Percentiles rank a stretch among this genome's conserved stretches.
Evolutionary conservation across 139 green algal species (phyloP).

Genomic region (Monoraphidium neglectum): DNA sequence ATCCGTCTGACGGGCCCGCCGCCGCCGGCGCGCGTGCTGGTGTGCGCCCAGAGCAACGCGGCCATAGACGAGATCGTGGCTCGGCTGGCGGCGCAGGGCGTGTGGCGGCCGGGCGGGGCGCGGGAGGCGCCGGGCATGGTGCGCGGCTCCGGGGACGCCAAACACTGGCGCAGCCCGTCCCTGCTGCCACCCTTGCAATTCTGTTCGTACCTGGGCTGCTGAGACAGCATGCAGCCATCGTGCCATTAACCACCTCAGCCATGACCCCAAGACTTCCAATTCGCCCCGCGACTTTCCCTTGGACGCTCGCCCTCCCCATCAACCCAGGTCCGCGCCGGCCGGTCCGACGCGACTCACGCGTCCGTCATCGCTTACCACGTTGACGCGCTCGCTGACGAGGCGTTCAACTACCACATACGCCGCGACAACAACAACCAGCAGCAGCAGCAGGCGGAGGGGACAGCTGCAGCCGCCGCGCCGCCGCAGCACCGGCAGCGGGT

Average conservation of each 20-base stretch:
- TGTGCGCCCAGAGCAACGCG: slow-evolving; percentile 79
- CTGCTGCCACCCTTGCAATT: too few relatives aligned
- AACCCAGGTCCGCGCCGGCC: slow-evolving; percentile 30
- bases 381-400: slow-evolving; percentile 37
- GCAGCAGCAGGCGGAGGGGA: slow-evolving; percentile 15
- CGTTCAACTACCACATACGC: not conserved
- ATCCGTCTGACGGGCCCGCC: slow-evolving; percentile 14
- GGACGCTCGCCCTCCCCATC: too few relatives aligned
- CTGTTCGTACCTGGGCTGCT: too few relatives aligned
- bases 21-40: slow-evolving; percentile 55
- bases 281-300: too few relatives aligned
- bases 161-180: too few relatives aligned
- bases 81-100: slow-evolving; percentile 50
- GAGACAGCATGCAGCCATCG: too few relatives aligned
- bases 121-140: slow-evolving; percentile 37
- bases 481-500: not conserved
- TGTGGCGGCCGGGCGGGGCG: slow-evolving; percentile 34
- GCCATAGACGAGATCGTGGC: slow-evolving; percentile 75
- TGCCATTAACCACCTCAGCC: too few relatives aligned
- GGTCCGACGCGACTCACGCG: slow-evolving; percentile 31
- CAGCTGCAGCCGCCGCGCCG: too few relatives aligned
- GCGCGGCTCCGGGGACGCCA: slow-evolving; percentile 5
- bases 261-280: too few relatives aligned
- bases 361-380: slow-evolving; percentile 38
- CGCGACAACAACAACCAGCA: not conserved